Conservation (phyloP, 257 asterid genomes). For the Plectranthus barbatus region DNA sequence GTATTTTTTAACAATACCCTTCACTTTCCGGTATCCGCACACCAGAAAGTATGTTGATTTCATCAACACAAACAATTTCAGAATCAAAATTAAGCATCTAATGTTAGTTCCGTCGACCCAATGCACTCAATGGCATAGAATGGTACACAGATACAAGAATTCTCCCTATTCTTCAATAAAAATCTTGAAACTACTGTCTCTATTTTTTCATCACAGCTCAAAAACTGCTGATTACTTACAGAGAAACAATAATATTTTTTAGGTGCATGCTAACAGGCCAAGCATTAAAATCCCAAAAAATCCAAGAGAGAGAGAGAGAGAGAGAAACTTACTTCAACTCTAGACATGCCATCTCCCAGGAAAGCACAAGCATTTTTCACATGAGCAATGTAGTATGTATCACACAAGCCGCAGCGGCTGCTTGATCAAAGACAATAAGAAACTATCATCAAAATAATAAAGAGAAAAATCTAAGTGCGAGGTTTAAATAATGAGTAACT, state of each 20-base stretch:
- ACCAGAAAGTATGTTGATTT: background rate
- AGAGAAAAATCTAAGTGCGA: background rate
- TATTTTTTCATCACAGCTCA: background rate
- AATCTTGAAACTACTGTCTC: too few species aligned
- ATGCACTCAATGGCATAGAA: too few species aligned
- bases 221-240: background rate
- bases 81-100: background rate
- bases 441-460: background rate
- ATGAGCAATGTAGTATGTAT: constrained; percentile 92
- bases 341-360: constrained; percentile 97
- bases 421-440: constrained; percentile 19
- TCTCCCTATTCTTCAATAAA: too few species aligned
- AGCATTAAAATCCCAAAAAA: background rate
- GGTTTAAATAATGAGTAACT: background rate
- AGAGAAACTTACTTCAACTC: constrained; percentile 61
- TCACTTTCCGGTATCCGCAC: background rate
- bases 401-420: constrained; percentile 89
- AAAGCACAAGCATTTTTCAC: constrained; percentile 95
- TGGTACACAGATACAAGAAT: too few species aligned
- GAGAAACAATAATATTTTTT: background rate
- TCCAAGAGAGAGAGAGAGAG: too few species aligned
- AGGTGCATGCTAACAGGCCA: too few species aligned
- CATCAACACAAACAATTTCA: background rate
- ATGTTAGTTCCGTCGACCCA: background rate
- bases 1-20: background rate